Evolutionary conservation across 371 early-diverging fungal genomes (phyloP).

Genomic region (Mucor sp.): DNA sequence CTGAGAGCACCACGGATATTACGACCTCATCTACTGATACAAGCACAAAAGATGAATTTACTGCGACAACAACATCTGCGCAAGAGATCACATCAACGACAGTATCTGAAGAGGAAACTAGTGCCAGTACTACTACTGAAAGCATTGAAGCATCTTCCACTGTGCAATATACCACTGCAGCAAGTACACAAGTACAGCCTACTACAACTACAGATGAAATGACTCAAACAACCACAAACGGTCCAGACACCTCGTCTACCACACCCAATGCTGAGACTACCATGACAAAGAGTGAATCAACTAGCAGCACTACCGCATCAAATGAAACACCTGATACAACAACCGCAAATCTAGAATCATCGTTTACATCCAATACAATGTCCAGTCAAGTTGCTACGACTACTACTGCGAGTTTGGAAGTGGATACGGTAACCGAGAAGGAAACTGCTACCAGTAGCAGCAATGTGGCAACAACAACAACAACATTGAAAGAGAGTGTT

Average conservation of each 20-base stretch:
- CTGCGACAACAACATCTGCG: background rate
- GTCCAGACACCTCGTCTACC: background rate
- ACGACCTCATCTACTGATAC: background rate
- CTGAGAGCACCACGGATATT: no score
- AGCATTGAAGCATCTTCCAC: no score
- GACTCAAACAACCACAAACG: background rate
- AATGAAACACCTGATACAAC: background rate
- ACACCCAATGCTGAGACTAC: background rate
- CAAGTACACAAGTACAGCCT: no score
- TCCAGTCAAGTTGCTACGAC: background rate
- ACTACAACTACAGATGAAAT: no score
- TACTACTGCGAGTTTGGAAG: background rate
- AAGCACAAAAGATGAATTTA: background rate
- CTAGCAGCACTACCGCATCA: background rate
- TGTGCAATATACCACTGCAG: no score
- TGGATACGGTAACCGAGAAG: background rate
- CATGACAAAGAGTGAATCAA: background rate
- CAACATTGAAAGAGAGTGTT: background rate
- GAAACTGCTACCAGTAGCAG: background rate
- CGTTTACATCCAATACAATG: background rate
- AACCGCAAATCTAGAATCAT: background rate
- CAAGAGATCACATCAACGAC: background rate
- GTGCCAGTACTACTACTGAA: background rate
- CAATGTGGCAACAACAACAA: background rate
- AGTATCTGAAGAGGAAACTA: background rate